Evolutionary conservation across 2,329 filamentous ascomycete species (phyloP), one percentile per base, ranked within the genome.

Genomic region (Stylonectria norvegica): DNA sequence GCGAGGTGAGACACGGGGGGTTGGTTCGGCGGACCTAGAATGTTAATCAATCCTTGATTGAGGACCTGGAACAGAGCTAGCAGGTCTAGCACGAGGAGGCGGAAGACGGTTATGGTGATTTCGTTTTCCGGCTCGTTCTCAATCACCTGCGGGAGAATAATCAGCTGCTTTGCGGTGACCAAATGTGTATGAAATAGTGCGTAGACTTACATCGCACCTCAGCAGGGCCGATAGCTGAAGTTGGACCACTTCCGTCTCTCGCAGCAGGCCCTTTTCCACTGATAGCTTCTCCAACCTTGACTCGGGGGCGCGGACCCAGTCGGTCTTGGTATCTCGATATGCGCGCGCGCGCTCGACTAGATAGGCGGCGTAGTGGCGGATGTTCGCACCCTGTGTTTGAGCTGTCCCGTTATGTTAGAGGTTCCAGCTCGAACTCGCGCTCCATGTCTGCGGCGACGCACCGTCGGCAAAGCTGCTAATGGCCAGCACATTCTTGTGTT

Each of bases 31-130:
- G 50, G 72, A 94, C 91, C 89, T 42, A 98, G 72, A 44, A 98
- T 89, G 65, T 95, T 96, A 68, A 98, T 98, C 60, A 95, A 87
- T 34, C 88, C 93, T 67, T 96, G 89, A 60, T 98, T 98, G 68
- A 96, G 85, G 33, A 93, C 88, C 58, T 95, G 89, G 69, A 95
- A 98, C 39, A 98, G 72, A 11, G 87, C 83, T 45, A 98, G 68
- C 25, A 98, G 73, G 64, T 98, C 93, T 56, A 95, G 74, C 15
- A 95, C 94, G 38, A 98, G 72, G 48, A 98, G 73, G 43, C 93
- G 81, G 61, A 97, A 98, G 19, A 94, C 90, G 8, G 89, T 94
- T 52, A 97, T 77, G 8, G 89, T 94, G 53, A 98, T 97, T 65
- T 98, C 93, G 60, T 97, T 98, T 61, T 96, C 90, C 6, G 86